phyloP scores from a whole-genome alignment of 2,329 filamentous ascomycete genomes.

The Aspergillus ustus region DNA sequence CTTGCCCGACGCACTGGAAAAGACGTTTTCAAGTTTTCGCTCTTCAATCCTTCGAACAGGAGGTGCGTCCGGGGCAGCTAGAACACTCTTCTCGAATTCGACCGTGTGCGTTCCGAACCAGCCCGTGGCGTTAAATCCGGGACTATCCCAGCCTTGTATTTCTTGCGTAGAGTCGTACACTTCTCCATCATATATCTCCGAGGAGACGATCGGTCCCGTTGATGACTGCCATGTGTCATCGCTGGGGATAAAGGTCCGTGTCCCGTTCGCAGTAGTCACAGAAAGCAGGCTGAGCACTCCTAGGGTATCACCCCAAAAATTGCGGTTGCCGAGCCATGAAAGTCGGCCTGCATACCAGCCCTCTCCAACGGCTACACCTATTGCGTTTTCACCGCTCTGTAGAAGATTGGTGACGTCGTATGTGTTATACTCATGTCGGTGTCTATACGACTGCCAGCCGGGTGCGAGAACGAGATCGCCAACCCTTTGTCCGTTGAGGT shows the following conservation, averaged over 20 bases:
- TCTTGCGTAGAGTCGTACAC: conserved; percentile 49
- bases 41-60: conserved; percentile 49
- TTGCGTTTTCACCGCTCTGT: conserved; percentile 39
- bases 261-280: conserved; percentile 11
- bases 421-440: conserved; percentile 56
- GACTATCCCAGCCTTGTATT: conserved; percentile 35
- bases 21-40: conserved; percentile 32
- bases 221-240: conserved; percentile 20
- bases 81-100: not conserved
- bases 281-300: conserved; percentile 17
- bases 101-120: conserved; percentile 22
- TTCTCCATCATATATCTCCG: conserved; percentile 59
- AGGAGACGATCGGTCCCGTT: conserved; percentile 20
- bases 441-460: conserved; percentile 57
- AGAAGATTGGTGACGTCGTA: conserved; percentile 55
- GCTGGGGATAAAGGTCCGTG: conserved; percentile 14
- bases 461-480: conserved; percentile 49
- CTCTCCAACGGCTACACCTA: conserved; percentile 51
- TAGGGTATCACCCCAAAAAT: conserved; percentile 27
- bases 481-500: conserved; percentile 53
- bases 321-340: conserved; percentile 24
- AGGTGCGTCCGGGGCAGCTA: conserved; percentile 39
- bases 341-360: conserved; percentile 53
- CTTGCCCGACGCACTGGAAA: conserved; percentile 49
- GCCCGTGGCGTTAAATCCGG: conserved; percentile 25